Evolutionary conservation across 148 eudicot genomes (phyloP).

Genomic region (Fallopia convolvulus): DNA sequence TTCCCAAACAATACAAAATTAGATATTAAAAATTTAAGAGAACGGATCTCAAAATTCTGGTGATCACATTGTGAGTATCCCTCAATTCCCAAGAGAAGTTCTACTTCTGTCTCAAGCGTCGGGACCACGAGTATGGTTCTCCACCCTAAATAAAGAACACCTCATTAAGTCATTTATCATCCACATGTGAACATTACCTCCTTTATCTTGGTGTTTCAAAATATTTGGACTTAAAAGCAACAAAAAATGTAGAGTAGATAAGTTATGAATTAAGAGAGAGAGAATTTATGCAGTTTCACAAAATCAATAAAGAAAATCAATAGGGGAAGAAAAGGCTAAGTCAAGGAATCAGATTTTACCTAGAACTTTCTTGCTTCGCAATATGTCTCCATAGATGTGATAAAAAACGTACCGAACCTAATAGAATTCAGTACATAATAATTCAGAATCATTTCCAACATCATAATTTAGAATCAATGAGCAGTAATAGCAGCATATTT

Average conservation of each 20-base stretch:
- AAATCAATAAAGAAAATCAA: background rate
- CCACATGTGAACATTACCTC: background rate
- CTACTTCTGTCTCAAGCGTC: conserved; percentile 89
- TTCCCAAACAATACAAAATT: too few relatives aligned
- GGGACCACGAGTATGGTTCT: conserved; percentile 99
- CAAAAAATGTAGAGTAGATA: background rate
- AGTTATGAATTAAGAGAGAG: background rate
- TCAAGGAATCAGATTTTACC: conserved; percentile 39
- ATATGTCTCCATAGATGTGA: conserved; percentile 92
- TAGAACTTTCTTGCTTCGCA: conserved; percentile 85
- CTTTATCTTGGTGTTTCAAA: background rate
- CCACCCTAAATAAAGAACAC: conserved; percentile 49
- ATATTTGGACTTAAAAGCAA: background rate
- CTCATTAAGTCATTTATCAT: background rate
- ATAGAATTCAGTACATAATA: conserved; percentile 3
- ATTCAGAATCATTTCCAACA: too few relatives aligned
- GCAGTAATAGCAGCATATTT: background rate
- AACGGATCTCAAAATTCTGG: too few relatives aligned
- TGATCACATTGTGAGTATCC: conserved; percentile 84
- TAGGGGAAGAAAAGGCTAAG: background rate
- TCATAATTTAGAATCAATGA: background rate
- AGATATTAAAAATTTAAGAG: too few relatives aligned
- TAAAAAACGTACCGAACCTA: conserved; percentile 94
- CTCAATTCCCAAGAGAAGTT: conserved; percentile 57
- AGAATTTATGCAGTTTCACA: conserved; percentile 1